Evolutionary conservation across 1,284 basidiomycete species (phyloP).

Genomic region (Apiotrichum veenhuisii): DNA sequence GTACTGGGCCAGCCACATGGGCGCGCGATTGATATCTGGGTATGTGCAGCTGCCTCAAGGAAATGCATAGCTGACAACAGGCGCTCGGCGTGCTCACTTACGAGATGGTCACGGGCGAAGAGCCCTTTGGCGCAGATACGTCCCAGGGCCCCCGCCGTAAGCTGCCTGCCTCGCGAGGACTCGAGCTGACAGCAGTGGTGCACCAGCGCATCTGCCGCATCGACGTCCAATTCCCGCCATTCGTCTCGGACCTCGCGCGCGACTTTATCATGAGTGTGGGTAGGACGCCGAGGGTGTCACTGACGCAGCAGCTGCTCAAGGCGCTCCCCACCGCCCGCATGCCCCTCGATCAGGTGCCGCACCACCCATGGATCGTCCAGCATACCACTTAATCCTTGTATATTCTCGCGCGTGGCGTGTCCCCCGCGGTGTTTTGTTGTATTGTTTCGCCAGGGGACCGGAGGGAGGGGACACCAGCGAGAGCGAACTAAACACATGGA

Average conservation of each 20-base stretch:
- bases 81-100: conserved; percentile 92
- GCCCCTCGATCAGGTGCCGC: conserved; percentile 68
- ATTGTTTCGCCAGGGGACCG: not conserved
- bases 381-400: not conserved
- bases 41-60: not conserved
- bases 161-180: not conserved
- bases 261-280: conserved; percentile 63
- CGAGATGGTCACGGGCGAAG: conserved; percentile 85
- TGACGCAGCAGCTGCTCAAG: conserved; percentile 63
- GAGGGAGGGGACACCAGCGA: not conserved
- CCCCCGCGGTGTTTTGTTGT: not conserved
- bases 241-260: conserved; percentile 59
- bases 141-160: conserved; percentile 27
- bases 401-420: not conserved
- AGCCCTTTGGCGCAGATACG: conserved; percentile 74
- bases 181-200: conserved; percentile 24
- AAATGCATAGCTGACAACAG: conserved; percentile 55
- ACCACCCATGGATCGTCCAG: conserved; percentile 74
- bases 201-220: conserved; percentile 50
- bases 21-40: conserved; percentile 40
- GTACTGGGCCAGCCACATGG: conserved; percentile 62
- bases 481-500: no score
- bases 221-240: conserved; percentile 69
- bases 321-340: conserved; percentile 75
- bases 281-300: conserved; percentile 5